A percentile compares a stretch with the other conserved stretches of the same genome.
phyloP scores from a whole-genome alignment of 768 basidiomycete genomes.

The Termitomyces sp. region DNA sequence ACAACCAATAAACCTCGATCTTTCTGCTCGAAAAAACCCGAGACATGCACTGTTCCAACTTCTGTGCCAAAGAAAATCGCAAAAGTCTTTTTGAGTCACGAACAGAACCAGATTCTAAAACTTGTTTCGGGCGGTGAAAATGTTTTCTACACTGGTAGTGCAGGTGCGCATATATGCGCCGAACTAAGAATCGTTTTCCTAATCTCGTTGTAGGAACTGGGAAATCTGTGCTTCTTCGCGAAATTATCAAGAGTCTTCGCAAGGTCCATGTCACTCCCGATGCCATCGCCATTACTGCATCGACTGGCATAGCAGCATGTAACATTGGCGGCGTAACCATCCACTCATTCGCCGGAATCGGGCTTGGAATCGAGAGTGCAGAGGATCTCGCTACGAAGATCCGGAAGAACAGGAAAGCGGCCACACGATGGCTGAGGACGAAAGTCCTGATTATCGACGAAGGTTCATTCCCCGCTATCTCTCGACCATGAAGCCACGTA shows the following conservation, averaged over 20 bases:
- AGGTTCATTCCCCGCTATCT: slow-evolving; percentile 33
- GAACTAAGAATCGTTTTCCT: background rate
- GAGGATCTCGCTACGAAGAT: slow-evolving; percentile 62
- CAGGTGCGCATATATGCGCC: slow-evolving; percentile 50
- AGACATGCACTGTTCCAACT: slow-evolving; percentile 1
- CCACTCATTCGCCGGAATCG: slow-evolving; percentile 95
- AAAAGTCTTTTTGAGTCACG: slow-evolving; percentile 65
- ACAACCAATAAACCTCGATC: slow-evolving; percentile 4
- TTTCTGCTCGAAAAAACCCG: slow-evolving; percentile 5
- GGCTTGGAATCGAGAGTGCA: slow-evolving; percentile 65
- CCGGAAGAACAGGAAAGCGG: slow-evolving; percentile 80
- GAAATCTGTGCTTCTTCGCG: slow-evolving; percentile 90
- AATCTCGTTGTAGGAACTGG: slow-evolving; percentile 67
- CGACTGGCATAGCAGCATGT: slow-evolving; percentile 89
- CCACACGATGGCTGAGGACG: slow-evolving; percentile 74
- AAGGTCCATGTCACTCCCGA: slow-evolving; percentile 49
- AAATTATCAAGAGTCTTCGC: slow-evolving; percentile 76
- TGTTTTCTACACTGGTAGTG: slow-evolving; percentile 95
- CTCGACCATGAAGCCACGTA: background rate
- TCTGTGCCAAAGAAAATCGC: slow-evolving; percentile 27
- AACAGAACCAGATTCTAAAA: slow-evolving; percentile 80
- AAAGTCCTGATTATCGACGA: slow-evolving; percentile 83
- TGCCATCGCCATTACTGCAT: slow-evolving; percentile 89
- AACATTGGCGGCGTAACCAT: slow-evolving; percentile 96
- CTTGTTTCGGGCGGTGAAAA: slow-evolving; percentile 70